Percentiles rank a stretch among this genome's conserved stretches.
Evolutionary conservation across 2,329 filamentous ascomycete genomes (phyloP).

Genomic region (Immersiporthe knoxdaviesiana): DNA sequence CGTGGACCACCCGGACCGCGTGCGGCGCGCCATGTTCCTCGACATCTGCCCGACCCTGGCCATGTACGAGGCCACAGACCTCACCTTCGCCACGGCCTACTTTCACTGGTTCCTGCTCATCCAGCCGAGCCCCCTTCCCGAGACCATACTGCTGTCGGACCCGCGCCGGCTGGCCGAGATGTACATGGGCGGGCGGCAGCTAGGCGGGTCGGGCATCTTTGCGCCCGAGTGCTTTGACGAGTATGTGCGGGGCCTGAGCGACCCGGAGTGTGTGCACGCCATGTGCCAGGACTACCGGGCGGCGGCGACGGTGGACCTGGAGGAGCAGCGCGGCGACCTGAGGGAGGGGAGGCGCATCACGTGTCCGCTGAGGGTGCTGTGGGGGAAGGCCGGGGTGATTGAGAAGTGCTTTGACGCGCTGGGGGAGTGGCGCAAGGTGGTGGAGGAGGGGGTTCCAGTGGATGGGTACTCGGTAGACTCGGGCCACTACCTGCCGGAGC

Average conservation of each 20-base stretch:
- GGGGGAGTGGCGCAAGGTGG: slow-evolving; percentile 55
- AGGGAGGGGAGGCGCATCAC: slow-evolving; percentile 46
- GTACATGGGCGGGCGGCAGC: slow-evolving; percentile 47
- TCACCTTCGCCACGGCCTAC: slow-evolving; percentile 52
- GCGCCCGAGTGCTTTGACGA: slow-evolving; percentile 40
- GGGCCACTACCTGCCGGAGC: slow-evolving; percentile 56
- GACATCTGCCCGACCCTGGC: slow-evolving; percentile 60
- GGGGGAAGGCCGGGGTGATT: slow-evolving; percentile 53
- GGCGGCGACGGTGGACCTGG: slow-evolving; percentile 54
- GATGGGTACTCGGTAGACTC: slow-evolving; percentile 48
- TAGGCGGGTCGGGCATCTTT: slow-evolving; percentile 41
- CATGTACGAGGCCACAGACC: slow-evolving; percentile 52
- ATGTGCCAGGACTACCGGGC: slow-evolving; percentile 63
- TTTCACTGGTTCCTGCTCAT: slow-evolving; percentile 65
- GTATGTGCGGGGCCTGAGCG: slow-evolving; percentile 47
- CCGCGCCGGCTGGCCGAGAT: slow-evolving; percentile 46
- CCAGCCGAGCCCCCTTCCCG: slow-evolving; percentile 54
- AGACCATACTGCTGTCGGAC: slow-evolving; percentile 47
- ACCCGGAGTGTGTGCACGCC: slow-evolving; percentile 47
- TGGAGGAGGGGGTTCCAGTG: slow-evolving; percentile 40
- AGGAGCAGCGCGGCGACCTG: slow-evolving; percentile 52
- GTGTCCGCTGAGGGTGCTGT: slow-evolving; percentile 53
- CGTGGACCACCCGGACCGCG: slow-evolving; percentile 48
- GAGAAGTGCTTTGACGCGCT: slow-evolving; percentile 53
- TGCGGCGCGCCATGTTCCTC: slow-evolving; percentile 49